Evolutionary conservation across 2,329 filamentous ascomycete species (phyloP), one percentile per base, ranked within the genome.

Genomic region (Lecanosticta acicola): DNA sequence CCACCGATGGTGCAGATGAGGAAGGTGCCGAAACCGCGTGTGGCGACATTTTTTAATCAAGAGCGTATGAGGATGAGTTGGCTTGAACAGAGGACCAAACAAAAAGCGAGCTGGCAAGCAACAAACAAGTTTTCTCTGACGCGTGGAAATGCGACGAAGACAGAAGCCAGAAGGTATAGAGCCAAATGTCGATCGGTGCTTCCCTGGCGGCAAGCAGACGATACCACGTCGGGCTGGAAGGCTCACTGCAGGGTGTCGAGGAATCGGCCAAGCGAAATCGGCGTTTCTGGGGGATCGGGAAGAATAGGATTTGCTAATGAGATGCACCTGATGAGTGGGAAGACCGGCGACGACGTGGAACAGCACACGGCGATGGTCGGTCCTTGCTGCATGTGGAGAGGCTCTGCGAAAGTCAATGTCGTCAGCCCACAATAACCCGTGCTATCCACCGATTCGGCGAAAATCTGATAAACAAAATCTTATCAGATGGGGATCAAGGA

Each of bases 21-120:
- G 48, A 50, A 37, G 43, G 44, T 29, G 45, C 41, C 10, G 48
- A 40, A 18, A 53, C n/a, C 16, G 54, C 50, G 46, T 55, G 54
- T 20, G 54, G 54, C 29, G 54, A 49, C 54, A 57, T 57, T 33
- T n/a, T 52, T 19, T 32, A 21, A 3, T 20, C 20, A 14, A 18
- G 32, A 26, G 13, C n/a, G n/a, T n/a, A n/a, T n/a, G n/a, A n/a
- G 42, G 16, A 18, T 14, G 11, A 9, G 21, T 26, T n/a, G n/a
- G n/a, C n/a, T n/a, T 39, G 42, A 5, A 29, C 5, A 29, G 24
- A 29, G 24, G 5, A 18, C 20, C 10, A 20, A 24, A 19, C 19
- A 26, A 39, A n/a, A 21, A 24, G 37, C 24, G 24, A 29, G 24
- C 7, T 29, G 24, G 24, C 24, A 29, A 29, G 24, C 24, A 29